These are phyloP conservation scores for Myochromella boudieri DNA, from an alignment of 768 basidiomycete species.

Conservation along the genomic window DNA sequence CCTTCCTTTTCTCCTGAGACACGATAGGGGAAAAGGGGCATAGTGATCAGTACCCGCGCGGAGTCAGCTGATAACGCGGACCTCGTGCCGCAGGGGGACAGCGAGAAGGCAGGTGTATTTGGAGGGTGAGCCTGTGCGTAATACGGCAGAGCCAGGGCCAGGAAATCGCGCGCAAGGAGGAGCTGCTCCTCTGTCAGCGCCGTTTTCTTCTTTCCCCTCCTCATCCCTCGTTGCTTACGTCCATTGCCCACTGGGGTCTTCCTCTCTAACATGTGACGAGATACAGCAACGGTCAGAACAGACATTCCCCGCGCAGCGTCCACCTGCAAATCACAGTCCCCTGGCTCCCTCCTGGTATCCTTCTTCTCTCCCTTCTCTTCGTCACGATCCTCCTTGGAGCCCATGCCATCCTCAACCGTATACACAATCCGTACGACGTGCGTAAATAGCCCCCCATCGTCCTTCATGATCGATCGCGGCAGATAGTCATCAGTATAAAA, in stretches of 20 bases:
- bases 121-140: slow-evolving; percentile 18
- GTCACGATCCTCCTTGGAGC: too few species aligned
- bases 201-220: slow-evolving; percentile 11
- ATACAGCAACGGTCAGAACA: slow-evolving; percentile 14
- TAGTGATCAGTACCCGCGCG: slow-evolving; percentile 21
- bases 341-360: slow-evolving; percentile 2
- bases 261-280: background rate
- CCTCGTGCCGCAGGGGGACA: too few species aligned
- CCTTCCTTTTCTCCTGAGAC: too few species aligned
- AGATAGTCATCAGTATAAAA: slow-evolving; percentile 15
- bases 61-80: slow-evolving; percentile 16
- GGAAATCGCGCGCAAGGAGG: slow-evolving; percentile 40
- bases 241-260: background rate
- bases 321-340: slow-evolving; percentile 8
- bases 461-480: slow-evolving; percentile 14
- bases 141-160: slow-evolving; percentile 39
- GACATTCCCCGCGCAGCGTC: slow-evolving; percentile 16
- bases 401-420: background rate
- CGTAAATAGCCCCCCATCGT: slow-evolving; percentile 20
- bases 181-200: slow-evolving; percentile 33
- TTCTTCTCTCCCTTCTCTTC: too few species aligned
- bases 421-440: slow-evolving; percentile 24
- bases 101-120: background rate
- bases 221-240: background rate
- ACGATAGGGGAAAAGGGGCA: too few species aligned